Conservation (phyloP, 345 rosid species). For the Populus simonii region DNA sequence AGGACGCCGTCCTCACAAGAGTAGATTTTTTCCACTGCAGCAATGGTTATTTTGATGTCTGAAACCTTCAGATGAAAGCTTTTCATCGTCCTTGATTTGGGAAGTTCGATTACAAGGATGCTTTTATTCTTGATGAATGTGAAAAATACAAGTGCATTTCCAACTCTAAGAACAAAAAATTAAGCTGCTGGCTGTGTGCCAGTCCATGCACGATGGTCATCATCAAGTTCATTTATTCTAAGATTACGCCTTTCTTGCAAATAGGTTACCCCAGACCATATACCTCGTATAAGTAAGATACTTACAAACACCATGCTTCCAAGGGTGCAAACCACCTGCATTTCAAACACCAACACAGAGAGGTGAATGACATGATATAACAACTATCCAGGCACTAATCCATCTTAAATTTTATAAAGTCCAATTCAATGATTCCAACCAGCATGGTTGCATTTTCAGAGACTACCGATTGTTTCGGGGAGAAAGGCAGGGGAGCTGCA, state of each 20-base stretch:
- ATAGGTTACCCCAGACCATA: slow-evolving; percentile 49
- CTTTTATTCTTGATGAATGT: background rate
- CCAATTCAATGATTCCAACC: background rate
- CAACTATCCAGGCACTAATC: background rate
- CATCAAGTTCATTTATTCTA: slow-evolving; percentile 28
- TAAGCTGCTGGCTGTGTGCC: slow-evolving; percentile 47
- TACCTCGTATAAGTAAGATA: slow-evolving; percentile 60
- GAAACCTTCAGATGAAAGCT: background rate
- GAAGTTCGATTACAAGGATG: background rate
- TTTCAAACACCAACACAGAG: background rate
- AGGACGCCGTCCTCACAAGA: background rate
- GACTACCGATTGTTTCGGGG: background rate
- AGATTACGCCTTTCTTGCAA: slow-evolving; percentile 47
- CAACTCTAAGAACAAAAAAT: background rate
- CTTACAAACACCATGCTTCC: slow-evolving; percentile 62
- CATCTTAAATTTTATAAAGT: background rate
- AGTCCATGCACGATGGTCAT: slow-evolving; percentile 42
- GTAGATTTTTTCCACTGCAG: background rate
- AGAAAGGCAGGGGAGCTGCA: background rate
- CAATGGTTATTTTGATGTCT: background rate
- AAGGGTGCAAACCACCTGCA: slow-evolving; percentile 67
- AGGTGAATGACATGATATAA: background rate
- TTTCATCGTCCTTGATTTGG: slow-evolving; percentile 1
- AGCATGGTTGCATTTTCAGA: background rate
- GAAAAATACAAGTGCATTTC: background rate